phyloP scores from a whole-genome alignment of 2,329 filamentous ascomycete species.

The Zasmidium angulare region DNA sequence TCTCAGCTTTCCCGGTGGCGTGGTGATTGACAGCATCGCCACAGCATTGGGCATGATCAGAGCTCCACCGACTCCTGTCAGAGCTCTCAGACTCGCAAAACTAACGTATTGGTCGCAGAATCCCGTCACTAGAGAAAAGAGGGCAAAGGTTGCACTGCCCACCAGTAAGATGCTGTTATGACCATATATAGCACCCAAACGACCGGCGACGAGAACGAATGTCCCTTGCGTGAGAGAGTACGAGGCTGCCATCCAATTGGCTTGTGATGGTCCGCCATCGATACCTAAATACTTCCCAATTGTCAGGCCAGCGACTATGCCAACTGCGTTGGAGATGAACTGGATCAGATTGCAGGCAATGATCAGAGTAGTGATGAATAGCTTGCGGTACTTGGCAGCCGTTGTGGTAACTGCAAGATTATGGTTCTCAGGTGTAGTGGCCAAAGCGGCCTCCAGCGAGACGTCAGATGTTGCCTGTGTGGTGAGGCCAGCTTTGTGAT shows the following conservation, averaged over 20 bases:
- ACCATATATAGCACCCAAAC: neutral
- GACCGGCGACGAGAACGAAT: neutral
- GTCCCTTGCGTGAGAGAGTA: neutral
- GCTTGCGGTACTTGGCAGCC: no score
- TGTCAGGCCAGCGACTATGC: neutral
- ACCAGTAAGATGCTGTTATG: neutral
- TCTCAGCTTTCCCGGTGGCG: neutral
- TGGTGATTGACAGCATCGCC: neutral
- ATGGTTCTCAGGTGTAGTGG: no score
- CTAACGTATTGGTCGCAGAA: neutral
- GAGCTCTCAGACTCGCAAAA: neutral
- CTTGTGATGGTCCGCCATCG: neutral
- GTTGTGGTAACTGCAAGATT: no score
- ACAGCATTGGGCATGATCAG: conserved; percentile 2
- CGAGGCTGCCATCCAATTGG: neutral
- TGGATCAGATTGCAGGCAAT: conserved; percentile 3
- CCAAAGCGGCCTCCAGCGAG: no score
- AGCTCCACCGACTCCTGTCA: neutral
- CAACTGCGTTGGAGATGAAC: conserved; percentile 2
- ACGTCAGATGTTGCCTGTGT: no score
- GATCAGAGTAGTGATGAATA: neutral
- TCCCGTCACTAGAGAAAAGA: neutral
- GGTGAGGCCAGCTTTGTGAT: no score
- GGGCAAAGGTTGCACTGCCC: neutral
- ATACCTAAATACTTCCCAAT: neutral